phyloP scores from a whole-genome alignment of 768 basidiomycete species.

The Melanogaster broomeanus region DNA sequence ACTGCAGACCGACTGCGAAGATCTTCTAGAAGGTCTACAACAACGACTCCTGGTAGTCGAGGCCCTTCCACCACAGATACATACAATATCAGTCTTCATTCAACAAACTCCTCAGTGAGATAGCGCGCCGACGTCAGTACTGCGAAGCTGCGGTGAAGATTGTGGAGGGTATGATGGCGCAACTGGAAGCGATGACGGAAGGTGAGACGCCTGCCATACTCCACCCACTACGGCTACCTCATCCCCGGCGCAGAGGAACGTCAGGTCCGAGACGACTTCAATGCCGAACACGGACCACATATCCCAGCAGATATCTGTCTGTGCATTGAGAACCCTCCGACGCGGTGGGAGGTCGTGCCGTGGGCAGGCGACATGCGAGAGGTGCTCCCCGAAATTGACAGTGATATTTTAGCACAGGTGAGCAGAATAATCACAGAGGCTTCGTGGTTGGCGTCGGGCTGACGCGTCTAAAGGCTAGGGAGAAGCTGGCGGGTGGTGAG shows the following conservation, averaged over 20 bases:
- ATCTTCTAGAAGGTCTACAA: constrained; percentile 56
- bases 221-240: neutral
- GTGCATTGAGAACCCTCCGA: constrained; percentile 73
- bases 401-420: constrained; percentile 60
- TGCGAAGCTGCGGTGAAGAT: constrained; percentile 65
- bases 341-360: constrained; percentile 68
- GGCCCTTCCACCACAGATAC: constrained; percentile 65
- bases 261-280: constrained; percentile 64
- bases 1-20: constrained; percentile 50
- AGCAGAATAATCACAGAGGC: constrained; percentile 6
- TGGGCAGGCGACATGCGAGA: constrained; percentile 56
- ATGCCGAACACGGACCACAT: constrained; percentile 68
- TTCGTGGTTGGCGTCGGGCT: neutral
- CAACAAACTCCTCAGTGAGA: constrained; percentile 71
- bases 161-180: constrained; percentile 63
- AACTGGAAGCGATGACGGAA: constrained; percentile 64
- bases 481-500: constrained; percentile 19
- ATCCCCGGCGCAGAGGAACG: constrained; percentile 58
- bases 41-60: constrained; percentile 62
- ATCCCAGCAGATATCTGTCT: constrained; percentile 82
- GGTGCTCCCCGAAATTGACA: constrained; percentile 60
- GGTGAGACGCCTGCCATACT: constrained; percentile 40
- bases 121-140: constrained; percentile 67
- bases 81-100: constrained; percentile 73
- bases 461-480: constrained; percentile 29